These are phyloP conservation scores for Leccinum disarticulatum DNA, from an alignment of 768 basidiomycete genomes.

Conservation along the genomic window DNA sequence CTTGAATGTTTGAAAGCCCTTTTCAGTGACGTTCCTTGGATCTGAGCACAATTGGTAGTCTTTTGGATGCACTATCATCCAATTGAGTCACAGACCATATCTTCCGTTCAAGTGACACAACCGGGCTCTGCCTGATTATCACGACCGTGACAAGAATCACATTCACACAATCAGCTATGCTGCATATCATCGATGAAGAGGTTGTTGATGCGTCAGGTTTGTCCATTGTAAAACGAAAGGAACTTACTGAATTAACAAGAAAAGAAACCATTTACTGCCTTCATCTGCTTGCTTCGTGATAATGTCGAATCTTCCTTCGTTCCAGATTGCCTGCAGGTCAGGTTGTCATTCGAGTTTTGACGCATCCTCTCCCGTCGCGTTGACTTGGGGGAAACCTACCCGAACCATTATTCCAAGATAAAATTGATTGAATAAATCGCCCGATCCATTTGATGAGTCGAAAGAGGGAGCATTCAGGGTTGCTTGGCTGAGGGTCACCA, in stretches of 20 bases:
- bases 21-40: no score
- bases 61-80: no score
- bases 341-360: constrained; percentile 18
- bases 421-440: not conserved
- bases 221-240: not conserved
- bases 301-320: constrained; percentile 28
- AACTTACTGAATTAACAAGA: constrained; percentile 10
- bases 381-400: constrained; percentile 4
- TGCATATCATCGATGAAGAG: constrained; percentile 35
- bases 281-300: constrained; percentile 46
- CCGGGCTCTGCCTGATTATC: not conserved
- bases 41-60: no score
- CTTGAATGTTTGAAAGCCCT: constrained; percentile 4
- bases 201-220: not conserved
- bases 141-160: constrained; percentile 23
- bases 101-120: not conserved
- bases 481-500: constrained; percentile 23
- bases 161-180: constrained; percentile 43
- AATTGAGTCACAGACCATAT: constrained; percentile 16
- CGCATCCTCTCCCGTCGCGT: not conserved
- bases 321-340: constrained; percentile 1
- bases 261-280: constrained; percentile 29
- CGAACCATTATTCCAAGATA: constrained; percentile 2
- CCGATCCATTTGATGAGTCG: not conserved
- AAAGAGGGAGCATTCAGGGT: constrained; percentile 1